A percentile compares a stretch with the other conserved stretches of the same genome.
Evolutionary conservation across 75 land plant species (phyloP).

Genomic region (Pinus tabuliformis): DNA sequence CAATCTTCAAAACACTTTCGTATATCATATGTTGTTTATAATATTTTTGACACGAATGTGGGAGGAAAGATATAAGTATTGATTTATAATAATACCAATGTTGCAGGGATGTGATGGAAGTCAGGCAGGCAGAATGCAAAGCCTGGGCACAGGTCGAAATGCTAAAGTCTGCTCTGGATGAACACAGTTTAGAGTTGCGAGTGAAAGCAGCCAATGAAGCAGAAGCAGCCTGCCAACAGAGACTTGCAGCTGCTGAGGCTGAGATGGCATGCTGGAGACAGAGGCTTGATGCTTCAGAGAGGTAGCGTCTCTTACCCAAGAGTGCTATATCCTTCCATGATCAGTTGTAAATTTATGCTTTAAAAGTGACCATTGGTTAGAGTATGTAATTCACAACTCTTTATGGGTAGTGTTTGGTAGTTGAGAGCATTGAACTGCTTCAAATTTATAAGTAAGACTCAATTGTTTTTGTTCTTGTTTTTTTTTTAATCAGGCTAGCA

Average conservation of each 20-base stretch:
- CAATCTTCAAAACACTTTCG: too few relatives aligned
- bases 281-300: slow-evolving; percentile 82
- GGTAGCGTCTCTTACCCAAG: slow-evolving; percentile 37
- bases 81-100: too few relatives aligned
- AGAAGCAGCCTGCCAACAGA: slow-evolving; percentile 82
- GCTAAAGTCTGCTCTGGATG: slow-evolving; percentile 68
- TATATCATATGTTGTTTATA: too few relatives aligned
- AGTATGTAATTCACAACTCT: not conserved
- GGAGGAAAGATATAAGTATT: too few relatives aligned
- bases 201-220: slow-evolving; percentile 95
- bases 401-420: not conserved
- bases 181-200: slow-evolving; percentile 83
- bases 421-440: too few relatives aligned
- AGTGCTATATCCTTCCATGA: not conserved
- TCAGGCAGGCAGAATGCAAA: slow-evolving; percentile 82
- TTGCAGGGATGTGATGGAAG: slow-evolving; percentile 62
- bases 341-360: not conserved
- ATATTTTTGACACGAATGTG: too few relatives aligned
- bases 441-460: too few relatives aligned
- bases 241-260: slow-evolving; percentile 84
- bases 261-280: slow-evolving; percentile 73
- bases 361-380: not conserved
- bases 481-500: too few relatives aligned
- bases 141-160: slow-evolving; percentile 70
- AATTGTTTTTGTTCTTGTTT: too few relatives aligned